Base-by-base conservation (phyloP, 164 flowering plant genomes). In the Dillenia turbinata region DNA sequence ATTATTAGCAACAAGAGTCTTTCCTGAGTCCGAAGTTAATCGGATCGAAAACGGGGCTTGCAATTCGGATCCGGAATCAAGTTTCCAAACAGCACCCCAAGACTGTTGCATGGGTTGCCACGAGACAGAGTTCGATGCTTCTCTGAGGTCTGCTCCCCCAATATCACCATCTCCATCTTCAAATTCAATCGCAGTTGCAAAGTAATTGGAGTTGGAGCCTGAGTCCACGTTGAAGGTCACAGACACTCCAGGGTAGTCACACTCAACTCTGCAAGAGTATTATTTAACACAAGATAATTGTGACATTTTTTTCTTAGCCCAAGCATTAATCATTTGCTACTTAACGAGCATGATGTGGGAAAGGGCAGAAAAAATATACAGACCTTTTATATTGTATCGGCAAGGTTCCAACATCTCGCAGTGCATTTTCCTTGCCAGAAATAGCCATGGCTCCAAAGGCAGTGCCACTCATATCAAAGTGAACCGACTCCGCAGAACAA, bases 91-190 rank as follows among this genome's bases (percentile, higher is more conserved):
- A 2, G 75, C 75, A 22, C 72, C 75, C 75, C 75, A 72, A 0
- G 75, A 72, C 43, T 68, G 69, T 26, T 67, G 60, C 75, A 72
- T 67, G 53, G 55, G 59, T 12, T 15, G 33, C 75, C 75, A 72
- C 19, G 26, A 22, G 15, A 8, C 22, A 9, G 49, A 26, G 12
- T 22, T 52, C 24, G 53, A n/a, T 11, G 60, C 56, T 14, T 72
- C 54, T 16, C 44, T 54, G 7, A 72, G 66, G 12, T 54, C 59
- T n/a, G 64, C 71, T 1, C 56, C 40, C 8, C 43, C 66, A 1
- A 72, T 59, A 12, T 72, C 75, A n/a, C 75, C 75, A 43, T 72
- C 75, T 44, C 75, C 75, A 49, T 67, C 66, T 61, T 68, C 69
- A 26, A 14, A 72, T 53, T 68, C 66, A 24, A 72, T 51, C 33